Evolutionary conservation across 441 rosid genomes (phyloP).

Genomic region (Gossypium schwendimanii): DNA sequence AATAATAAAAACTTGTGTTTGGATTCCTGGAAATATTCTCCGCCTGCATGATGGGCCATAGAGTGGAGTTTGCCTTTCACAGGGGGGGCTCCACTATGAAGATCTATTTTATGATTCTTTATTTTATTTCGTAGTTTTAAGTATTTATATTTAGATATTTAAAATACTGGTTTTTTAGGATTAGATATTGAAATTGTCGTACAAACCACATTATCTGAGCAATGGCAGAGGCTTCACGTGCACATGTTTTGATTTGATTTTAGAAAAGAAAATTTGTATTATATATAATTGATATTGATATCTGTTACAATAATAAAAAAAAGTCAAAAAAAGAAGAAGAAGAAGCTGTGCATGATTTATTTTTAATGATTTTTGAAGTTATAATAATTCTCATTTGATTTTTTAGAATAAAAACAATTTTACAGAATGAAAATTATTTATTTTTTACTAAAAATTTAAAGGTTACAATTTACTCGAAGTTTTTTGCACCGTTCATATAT

Average conservation of each 20-base stretch:
- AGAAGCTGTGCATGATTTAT: no score
- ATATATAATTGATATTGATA: no score
- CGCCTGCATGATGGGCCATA: not conserved
- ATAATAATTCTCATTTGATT: no score
- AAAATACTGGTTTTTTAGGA: not conserved
- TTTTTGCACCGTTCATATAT: no score
- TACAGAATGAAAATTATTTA: no score
- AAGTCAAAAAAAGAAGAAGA: no score
- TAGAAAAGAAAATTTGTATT: not conserved
- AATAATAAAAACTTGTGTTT: not conserved
- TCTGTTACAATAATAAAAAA: no score
- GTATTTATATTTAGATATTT: not conserved
- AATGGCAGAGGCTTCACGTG: constrained; percentile 6
- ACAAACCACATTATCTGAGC: not conserved
- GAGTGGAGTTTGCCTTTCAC: not conserved
- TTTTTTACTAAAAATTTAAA: no score
- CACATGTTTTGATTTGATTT: constrained; percentile 14
- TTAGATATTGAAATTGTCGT: not conserved
- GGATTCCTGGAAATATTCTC: not conserved
- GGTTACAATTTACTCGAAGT: no score
- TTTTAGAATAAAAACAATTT: no score
- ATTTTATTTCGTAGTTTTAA: not conserved
- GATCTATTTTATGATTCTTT: no score
- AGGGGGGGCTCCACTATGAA: not conserved
- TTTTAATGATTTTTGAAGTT: no score